These are phyloP conservation scores for Kregervanrija fluxuum DNA, from an alignment of 805 yeast species.

Conservation along the genomic window DNA sequence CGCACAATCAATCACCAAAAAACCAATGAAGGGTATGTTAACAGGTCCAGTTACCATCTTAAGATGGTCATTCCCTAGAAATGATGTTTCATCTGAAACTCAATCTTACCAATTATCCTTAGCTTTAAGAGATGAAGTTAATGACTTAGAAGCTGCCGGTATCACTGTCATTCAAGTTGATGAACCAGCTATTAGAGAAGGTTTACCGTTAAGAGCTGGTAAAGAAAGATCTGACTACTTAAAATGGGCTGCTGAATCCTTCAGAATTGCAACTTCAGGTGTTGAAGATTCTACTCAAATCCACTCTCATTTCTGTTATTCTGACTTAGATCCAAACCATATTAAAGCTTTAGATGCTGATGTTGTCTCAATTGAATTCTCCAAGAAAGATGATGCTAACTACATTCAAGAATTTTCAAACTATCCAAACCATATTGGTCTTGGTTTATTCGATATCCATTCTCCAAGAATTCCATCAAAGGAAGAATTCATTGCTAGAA, in stretches of 20 bases:
- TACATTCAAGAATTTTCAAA: constrained; percentile 95
- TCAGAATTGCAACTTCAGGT: constrained; percentile 99
- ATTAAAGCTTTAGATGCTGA: constrained; percentile 99
- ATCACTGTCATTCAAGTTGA: constrained; percentile 97
- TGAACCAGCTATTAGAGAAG: constrained; percentile 99
- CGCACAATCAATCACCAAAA: constrained; percentile 92
- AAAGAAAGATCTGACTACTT: constrained; percentile 93
- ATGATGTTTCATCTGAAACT: constrained; percentile 84
- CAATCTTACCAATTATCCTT: constrained; percentile 96
- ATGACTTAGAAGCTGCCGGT: constrained; percentile 97
- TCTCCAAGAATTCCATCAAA: constrained; percentile 99
- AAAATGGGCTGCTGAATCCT: constrained; percentile 98
- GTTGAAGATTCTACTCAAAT: constrained; percentile 92
- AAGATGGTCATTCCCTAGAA: constrained; percentile 99
- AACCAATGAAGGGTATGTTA: constrained; percentile 99
- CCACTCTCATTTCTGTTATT: constrained; percentile 99
- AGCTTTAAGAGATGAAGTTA: constrained; percentile 97
- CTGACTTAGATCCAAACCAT: constrained; percentile 98
- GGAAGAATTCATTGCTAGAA: constrained; percentile 92
- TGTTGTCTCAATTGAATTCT: constrained; percentile 98
- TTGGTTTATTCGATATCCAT: constrained; percentile 98
- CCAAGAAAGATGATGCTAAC: constrained; percentile 98
- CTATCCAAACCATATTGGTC: constrained; percentile 99
- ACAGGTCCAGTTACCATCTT: constrained; percentile 99
- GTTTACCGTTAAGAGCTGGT: constrained; percentile 98